A percentile compares a stretch with the other conserved stretches of the same genome.
Evolutionary conservation across 352 stramenopile species (phyloP).

Genomic region (Saprolegnia diclina): DNA sequence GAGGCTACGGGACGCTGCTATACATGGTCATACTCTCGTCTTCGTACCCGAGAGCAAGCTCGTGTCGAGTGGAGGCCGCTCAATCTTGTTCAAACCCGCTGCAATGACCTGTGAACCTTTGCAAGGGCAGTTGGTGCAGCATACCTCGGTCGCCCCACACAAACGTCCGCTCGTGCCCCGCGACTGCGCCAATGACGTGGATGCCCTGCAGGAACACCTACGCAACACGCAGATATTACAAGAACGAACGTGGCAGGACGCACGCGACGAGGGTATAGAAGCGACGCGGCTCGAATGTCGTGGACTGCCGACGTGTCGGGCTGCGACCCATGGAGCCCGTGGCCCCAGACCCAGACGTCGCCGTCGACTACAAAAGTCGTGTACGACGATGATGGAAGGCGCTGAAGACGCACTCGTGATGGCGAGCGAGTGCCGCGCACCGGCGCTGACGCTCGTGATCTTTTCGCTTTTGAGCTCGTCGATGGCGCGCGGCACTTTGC

Average conservation of each 20-base stretch:
- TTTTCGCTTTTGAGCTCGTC: constrained; percentile 56
- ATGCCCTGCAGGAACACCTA: constrained; percentile 49
- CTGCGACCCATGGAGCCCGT: constrained; percentile 55
- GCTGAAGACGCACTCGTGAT: constrained; percentile 36
- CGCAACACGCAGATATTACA: too few species aligned
- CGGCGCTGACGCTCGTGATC: constrained; percentile 57
- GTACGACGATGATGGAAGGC: not conserved
- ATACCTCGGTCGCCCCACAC: constrained; percentile 71
- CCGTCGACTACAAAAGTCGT: constrained; percentile 28
- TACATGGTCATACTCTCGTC: not conserved
- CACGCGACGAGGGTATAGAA: constrained; percentile 53
- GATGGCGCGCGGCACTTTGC: constrained; percentile 47
- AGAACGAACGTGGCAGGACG: not conserved
- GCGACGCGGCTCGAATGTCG: constrained; percentile 42
- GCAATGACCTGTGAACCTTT: too few species aligned
- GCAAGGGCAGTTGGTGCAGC: too few species aligned
- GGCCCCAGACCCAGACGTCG: constrained; percentile 69
- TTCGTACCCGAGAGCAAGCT: constrained; percentile 6
- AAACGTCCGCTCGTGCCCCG: constrained; percentile 62
- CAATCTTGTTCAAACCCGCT: constrained; percentile 29
- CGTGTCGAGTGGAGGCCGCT: constrained; percentile 1
- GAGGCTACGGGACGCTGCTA: not conserved
- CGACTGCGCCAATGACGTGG: constrained; percentile 46
- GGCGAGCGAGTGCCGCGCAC: constrained; percentile 60
- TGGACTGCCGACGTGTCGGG: constrained; percentile 33